Evolutionary conservation across 176 grass and related monocot genomes (phyloP).

Genomic region (Raddia guianensis): DNA sequence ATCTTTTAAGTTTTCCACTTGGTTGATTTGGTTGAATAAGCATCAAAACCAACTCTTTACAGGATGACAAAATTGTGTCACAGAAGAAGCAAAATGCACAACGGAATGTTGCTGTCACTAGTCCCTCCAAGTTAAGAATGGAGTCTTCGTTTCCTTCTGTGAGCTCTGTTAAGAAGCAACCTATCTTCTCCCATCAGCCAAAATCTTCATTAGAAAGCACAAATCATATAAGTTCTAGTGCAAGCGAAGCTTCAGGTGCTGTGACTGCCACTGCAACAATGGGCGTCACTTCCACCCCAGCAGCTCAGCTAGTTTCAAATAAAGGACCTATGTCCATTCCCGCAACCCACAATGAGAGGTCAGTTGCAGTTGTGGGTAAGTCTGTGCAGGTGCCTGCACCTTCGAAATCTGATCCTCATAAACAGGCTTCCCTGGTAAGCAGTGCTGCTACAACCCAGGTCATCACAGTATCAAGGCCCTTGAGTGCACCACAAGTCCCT

Average conservation of each 20-base stretch:
- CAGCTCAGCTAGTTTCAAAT: slow-evolving; percentile 43
- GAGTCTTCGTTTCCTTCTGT: slow-evolving; percentile 64
- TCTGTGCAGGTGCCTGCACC: slow-evolving; percentile 31
- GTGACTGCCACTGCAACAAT: slow-evolving; percentile 29
- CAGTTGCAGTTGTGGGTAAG: slow-evolving; percentile 42
- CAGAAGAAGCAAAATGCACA: slow-evolving; percentile 57
- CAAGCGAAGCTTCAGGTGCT: slow-evolving; percentile 41
- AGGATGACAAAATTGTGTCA: slow-evolving; percentile 66
- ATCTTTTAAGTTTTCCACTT: slow-evolving; percentile 21
- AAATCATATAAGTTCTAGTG: slow-evolving; percentile 30
- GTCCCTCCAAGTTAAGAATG: slow-evolving; percentile 48
- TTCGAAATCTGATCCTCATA: slow-evolving; percentile 57
- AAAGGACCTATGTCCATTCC: slow-evolving; percentile 45
- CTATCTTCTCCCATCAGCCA: slow-evolving; percentile 48
- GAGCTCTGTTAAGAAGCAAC: slow-evolving; percentile 57
- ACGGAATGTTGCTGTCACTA: slow-evolving; percentile 57
- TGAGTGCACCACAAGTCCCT: slow-evolving; percentile 78
- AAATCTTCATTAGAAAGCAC: slow-evolving; percentile 55
- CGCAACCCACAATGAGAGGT: slow-evolving; percentile 37
- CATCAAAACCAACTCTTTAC: slow-evolving; percentile 48
- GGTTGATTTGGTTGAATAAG: background rate
- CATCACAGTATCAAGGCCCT: slow-evolving; percentile 52
- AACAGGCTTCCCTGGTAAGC: slow-evolving; percentile 38
- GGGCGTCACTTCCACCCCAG: background rate
- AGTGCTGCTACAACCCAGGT: slow-evolving; percentile 42